These are phyloP conservation scores for Hirsutella minnesotensis DNA, from an alignment of 2,329 filamentous ascomycete species.

Conservation along the genomic window DNA sequence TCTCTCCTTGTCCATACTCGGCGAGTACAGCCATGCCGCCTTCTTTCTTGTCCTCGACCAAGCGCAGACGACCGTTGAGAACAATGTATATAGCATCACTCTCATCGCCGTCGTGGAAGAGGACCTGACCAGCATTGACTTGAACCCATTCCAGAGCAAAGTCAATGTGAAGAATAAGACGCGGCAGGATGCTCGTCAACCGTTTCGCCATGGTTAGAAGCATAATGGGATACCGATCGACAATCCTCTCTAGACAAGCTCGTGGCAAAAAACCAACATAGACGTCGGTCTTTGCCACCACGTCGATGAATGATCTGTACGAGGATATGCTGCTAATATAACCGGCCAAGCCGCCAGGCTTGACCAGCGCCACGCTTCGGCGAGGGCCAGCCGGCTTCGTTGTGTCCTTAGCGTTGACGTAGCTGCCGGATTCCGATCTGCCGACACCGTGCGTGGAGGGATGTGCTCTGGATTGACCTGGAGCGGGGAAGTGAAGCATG, in stretches of 20 bases:
- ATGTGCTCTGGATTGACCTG: slow-evolving; percentile 10
- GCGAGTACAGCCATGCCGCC: slow-evolving; percentile 77
- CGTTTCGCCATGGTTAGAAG: slow-evolving; percentile 93
- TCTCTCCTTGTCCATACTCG: slow-evolving; percentile 94
- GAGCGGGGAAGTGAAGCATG: slow-evolving; percentile 17
- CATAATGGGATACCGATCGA: slow-evolving; percentile 85
- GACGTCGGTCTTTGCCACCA: slow-evolving; percentile 94
- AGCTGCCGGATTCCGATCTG: background rate
- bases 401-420: background rate
- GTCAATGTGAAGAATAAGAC: slow-evolving; percentile 89
- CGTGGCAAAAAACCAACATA: slow-evolving; percentile 92
- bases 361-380: slow-evolving; percentile 78
- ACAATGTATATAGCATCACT: slow-evolving; percentile 98
- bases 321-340: slow-evolving; percentile 93
- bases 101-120: slow-evolving; percentile 87
- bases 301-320: slow-evolving; percentile 91
- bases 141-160: slow-evolving; percentile 98
- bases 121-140: slow-evolving; percentile 85
- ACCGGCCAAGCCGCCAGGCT: slow-evolving; percentile 85
- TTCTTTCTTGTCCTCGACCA: slow-evolving; percentile 70
- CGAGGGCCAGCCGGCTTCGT: slow-evolving; percentile 32
- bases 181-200: slow-evolving; percentile 76
- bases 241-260: slow-evolving; percentile 75
- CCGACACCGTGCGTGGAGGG: background rate
- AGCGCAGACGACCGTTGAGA: slow-evolving; percentile 78